A percentile compares a stretch with the other conserved stretches of the same genome.
These are phyloP conservation scores for Asterophora parasitica DNA, from an alignment of 768 basidiomycete genomes.

Conservation along the genomic window DNA sequence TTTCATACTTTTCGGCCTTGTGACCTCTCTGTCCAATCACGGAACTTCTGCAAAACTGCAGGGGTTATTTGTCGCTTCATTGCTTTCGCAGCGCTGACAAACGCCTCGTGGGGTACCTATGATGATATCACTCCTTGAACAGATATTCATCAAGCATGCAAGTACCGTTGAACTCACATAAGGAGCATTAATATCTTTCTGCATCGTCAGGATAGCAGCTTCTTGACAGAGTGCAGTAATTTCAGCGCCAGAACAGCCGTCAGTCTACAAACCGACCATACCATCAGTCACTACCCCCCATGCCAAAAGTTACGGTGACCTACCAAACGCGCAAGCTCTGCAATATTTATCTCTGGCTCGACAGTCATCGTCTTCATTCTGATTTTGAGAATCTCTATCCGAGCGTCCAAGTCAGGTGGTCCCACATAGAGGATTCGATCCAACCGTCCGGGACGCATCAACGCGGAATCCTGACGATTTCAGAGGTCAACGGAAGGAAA, in stretches of 20 bases:
- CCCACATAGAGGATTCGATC: slow-evolving; percentile 95
- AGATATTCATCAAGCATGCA: background rate
- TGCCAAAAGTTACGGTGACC: slow-evolving; percentile 14
- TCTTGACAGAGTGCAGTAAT: slow-evolving; percentile 91
- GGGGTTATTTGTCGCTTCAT: slow-evolving; percentile 84
- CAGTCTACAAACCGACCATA: slow-evolving; percentile 55
- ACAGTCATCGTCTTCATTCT: slow-evolving; percentile 77
- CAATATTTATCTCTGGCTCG: slow-evolving; percentile 61
- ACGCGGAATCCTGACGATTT: slow-evolving; percentile 72
- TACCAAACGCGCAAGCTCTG: slow-evolving; percentile 68
- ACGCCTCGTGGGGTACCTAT: slow-evolving; percentile 73
- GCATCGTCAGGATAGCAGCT: slow-evolving; percentile 91
- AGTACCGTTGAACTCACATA: slow-evolving; percentile 46
- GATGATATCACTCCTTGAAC: background rate
- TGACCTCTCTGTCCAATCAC: slow-evolving; percentile 52
- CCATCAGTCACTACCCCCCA: background rate
- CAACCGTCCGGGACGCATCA: slow-evolving; percentile 92
- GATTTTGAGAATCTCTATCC: slow-evolving; percentile 84
- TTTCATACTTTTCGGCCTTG: slow-evolving; percentile 15
- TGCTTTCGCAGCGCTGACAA: slow-evolving; percentile 65
- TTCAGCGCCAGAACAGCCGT: slow-evolving; percentile 96
- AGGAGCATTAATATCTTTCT: slow-evolving; percentile 71
- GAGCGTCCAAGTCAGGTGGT: slow-evolving; percentile 74
- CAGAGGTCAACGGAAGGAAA: background rate
- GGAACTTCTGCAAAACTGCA: slow-evolving; percentile 65